Conservation (phyloP, 352 stramenopile species). For the Phytophthora idaei region DNA sequence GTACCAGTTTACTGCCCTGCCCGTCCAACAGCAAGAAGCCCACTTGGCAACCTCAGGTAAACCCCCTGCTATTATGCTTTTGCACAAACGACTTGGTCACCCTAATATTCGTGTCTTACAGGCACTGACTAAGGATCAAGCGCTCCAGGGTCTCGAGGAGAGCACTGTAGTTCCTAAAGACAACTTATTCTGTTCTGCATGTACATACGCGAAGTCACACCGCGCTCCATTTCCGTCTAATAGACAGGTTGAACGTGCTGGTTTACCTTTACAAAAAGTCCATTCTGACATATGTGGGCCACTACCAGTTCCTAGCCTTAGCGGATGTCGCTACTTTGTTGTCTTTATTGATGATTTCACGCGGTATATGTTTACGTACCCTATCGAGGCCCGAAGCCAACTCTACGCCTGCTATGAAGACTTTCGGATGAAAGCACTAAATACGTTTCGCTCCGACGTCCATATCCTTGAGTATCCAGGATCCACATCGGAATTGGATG, state of each 20-base stretch:
- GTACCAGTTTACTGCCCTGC: neutral
- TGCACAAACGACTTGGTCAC: slow-evolving; percentile 12
- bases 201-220: slow-evolving; percentile 5
- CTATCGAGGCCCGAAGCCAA: neutral
- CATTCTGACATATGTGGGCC: slow-evolving; percentile 15
- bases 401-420: neutral
- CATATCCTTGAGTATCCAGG: neutral
- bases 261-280: slow-evolving; percentile 8
- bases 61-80: neutral
- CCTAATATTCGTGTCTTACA: slow-evolving; percentile 11
- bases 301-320: slow-evolving; percentile 11
- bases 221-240: slow-evolving; percentile 2
- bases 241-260: slow-evolving; percentile 4
- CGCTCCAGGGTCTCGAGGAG: neutral
- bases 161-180: neutral
- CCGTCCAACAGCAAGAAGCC: neutral
- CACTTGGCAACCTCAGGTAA: neutral
- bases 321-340: slow-evolving; percentile 9
- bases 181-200: neutral
- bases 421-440: neutral
- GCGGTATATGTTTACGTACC: slow-evolving; percentile 6
- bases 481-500: too few species aligned
- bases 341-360: slow-evolving; percentile 5
- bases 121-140: neutral
- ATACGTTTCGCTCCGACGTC: too few species aligned